Evolutionary conservation across 495 filamentous ascomycete genomes (phyloP), one percentile per base, ranked within the genome.

Genomic region (Trichocladium antarcticum): DNA sequence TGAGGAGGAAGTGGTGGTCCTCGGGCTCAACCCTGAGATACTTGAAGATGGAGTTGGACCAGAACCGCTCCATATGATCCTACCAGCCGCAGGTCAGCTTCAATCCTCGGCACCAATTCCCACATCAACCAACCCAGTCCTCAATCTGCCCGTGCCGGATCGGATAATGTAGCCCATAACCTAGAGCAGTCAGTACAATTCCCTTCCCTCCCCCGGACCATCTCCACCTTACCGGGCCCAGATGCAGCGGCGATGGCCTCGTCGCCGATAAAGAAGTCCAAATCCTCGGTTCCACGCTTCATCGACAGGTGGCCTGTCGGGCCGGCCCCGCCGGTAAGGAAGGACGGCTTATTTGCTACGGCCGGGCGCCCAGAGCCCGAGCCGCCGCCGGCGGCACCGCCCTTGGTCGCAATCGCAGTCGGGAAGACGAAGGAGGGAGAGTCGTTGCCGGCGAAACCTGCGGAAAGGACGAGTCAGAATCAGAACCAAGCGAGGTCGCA

Each of bases 1-100:
- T 98, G 47, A 98, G 82, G 37, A 98, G 80, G 68, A 98, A 98
- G 70, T 95, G 84, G 62, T 98, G 92, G 61, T 98, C 92, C 71
- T 98, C 92, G 21, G 92, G 92, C 67, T 98, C 92, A 49, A 98
- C 92, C 47, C 92, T 81, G 32, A 98, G 79, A 65, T 98, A 98
- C 65, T 97, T 97, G 76, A 98, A 98, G 68, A 98, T 98, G 21
- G 93, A 97, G 70, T 95, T 96, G 40, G 93, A 96, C 92, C 92
- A 98, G 67, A 95, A 98, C 45, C 92, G 80, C 63, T 98, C 92
- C 92, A 98, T 98, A 56, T 93, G 84, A 66, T 98, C 92, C 84
- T 88, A 48, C 27, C 35, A 36, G 24, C 27, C 27, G n/a, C 17
- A 38, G 19, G 51, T 68, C 47, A 69, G 54, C 51, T 42, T 34